Evolutionary conservation across 768 basidiomycete genomes (phyloP), one percentile per base, ranked within the genome.

Genomic region (Tulasnella sp.): DNA sequence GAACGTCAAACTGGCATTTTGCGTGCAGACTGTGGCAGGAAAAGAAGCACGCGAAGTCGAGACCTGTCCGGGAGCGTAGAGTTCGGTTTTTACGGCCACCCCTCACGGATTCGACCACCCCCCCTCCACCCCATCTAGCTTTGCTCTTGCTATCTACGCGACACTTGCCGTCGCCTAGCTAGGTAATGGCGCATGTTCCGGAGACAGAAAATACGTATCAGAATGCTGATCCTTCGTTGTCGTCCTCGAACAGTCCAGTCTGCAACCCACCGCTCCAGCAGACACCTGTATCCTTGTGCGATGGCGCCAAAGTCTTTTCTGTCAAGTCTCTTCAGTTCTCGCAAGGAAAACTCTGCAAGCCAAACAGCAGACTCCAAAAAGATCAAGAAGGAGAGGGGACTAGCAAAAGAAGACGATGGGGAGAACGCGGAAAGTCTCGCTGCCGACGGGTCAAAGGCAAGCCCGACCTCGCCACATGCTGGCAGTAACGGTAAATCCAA

Each of bases 251-350:
- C 62, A 68, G 62, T 68, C 62, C 62, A 68, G 62, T 68, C 62
- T 36, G 62, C 62, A 68, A 68, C 36, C 62, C 62, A 68, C 62
- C 62, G 62, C 62, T 68, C 31, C 62, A 68, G 62, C 73, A 74
- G 39, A 40, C 73, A 74, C 73, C 16, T 19, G 7, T n/a, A 38
- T 74, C 18, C 31, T 74, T 40, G 36, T 31, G 14, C 73, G 75
- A 79, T 74, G 68, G 78, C 78, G 24, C 78, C 71, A 19, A 74
- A 73, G 71, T 79, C 78, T n/a, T 74, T 79, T 72, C 56, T 79
- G 19, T 73, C 68, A 42, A 44, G 71, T 42, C 62, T 79, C 78
- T 73, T 79, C 44, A 58, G 78, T 24, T 72, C 78, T 44, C 78
- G 78, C 71, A 79, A 79, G 71, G 78, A 72, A 62, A 48, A 48